Base-by-base conservation (phyloP, 805 yeast species). In the Candida germanica region DNA sequence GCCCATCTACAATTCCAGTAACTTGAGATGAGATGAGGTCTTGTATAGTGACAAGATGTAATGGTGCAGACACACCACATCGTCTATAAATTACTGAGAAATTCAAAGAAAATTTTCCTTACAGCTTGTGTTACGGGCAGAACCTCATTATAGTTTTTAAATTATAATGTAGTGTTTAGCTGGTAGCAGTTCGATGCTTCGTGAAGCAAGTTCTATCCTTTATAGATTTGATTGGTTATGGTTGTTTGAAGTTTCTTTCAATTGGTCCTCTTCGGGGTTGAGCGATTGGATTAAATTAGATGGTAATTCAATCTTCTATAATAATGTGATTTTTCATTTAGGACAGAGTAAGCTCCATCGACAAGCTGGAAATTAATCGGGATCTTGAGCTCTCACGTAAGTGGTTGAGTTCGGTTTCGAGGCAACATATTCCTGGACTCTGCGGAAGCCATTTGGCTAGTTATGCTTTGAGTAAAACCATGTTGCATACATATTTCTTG, bases 351-450 rank as follows among this genome's bases (percentile, higher is more conserved):
- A 69, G 87, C 97, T 95, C 96, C 87, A 95, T 80, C 95, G 96
- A 89, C 95, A 80, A 89, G 83, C 83, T 84, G 83, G 63, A 85
- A 73, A 91, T 50, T 48, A 71, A 86, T 79, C 75, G 74, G 66
- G 77, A 73, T 57, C 71, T 78, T 75, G 83, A 78, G 75, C 71
- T 77, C 82, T 68, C 70, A 36, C 44, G 23, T 18, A 23, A 32
- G 39, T 32, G 62, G 59, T 53, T 58, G 60, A 80, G 86, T 79
- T 81, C 85, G 83, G 70, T 73, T 62, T 62, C 75, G 81, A 67
- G 71, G 95, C 96, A 79, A 91, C 95, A 91, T 91, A 91, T 91
- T 91, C 98, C 98, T 91, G 84, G 75, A 87, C 96, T 79, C 91
- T 89, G 83, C 94, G 95, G 74, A 84, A 85, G 83, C 79, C 84